Conservation (phyloP, 805 yeast genomes). For the Cephaloascus albidus region DNA sequence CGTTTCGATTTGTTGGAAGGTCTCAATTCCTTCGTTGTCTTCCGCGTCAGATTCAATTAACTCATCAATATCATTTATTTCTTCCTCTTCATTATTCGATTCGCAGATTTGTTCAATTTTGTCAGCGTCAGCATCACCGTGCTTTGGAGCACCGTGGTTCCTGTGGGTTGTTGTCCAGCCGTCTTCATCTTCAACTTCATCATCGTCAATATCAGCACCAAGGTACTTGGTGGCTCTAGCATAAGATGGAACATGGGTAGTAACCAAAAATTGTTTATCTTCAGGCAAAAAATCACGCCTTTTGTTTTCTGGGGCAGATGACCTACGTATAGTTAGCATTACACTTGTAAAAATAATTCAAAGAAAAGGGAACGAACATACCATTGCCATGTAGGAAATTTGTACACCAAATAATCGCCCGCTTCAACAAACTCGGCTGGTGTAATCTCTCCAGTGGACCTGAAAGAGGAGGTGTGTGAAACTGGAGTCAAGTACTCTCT, state of each 20-base stretch:
- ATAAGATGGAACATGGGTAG: conserved; percentile 82
- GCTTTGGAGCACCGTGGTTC: conserved; percentile 6
- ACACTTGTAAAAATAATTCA: background rate
- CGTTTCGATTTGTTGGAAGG: conserved; percentile 7
- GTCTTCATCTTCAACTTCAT: conserved; percentile 34
- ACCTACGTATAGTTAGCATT: conserved; percentile 3
- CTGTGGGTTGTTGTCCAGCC: conserved; percentile 46
- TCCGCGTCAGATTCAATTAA: conserved; percentile 34
- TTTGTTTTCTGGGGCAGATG: conserved; percentile 43
- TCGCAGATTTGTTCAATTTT: conserved; percentile 8
- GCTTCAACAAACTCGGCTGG: conserved; percentile 94
- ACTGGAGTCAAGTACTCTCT: conserved; percentile 93
- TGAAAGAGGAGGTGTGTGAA: conserved; percentile 76
- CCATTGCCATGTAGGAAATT: conserved; percentile 98
- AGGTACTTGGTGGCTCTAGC: conserved; percentile 56
- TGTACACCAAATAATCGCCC: conserved; percentile 84
- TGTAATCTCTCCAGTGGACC: conserved; percentile 81
- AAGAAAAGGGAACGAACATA: conserved; percentile 3
- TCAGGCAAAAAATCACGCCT: conserved; percentile 67
- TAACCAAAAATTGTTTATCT: conserved; percentile 81
- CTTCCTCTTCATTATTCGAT: conserved; percentile 22
- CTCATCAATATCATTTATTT: conserved; percentile 35
- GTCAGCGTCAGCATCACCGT: conserved; percentile 14
- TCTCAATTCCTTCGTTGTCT: conserved; percentile 19
- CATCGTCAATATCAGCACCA: conserved; percentile 28